A percentile compares a stretch with the other conserved stretches of the same genome.
Evolutionary conservation across 169 alveolate genomes (phyloP).

Genomic region (Cryptosporidium tyzzeri): DNA sequence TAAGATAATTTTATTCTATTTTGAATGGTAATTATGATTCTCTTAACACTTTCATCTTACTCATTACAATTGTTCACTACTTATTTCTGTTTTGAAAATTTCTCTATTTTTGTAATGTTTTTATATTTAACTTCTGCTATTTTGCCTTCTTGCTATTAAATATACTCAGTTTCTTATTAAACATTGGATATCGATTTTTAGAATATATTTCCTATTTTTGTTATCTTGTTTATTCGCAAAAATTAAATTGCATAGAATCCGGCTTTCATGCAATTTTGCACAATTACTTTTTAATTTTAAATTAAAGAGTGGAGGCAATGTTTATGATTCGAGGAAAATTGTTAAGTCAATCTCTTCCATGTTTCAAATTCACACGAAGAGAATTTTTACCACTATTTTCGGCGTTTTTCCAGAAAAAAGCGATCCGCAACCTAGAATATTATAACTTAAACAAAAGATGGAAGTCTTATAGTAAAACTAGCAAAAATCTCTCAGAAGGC

Average conservation of each 20-base stretch:
- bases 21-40: no score
- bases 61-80: neutral
- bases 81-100: no score
- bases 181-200: neutral
- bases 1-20: no score
- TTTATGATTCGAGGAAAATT: neutral
- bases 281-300: neutral
- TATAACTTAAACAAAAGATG: conserved; percentile 4
- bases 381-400: neutral
- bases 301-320: neutral
- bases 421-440: neutral
- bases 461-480: neutral
- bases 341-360: neutral
- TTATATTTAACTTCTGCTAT: neutral
- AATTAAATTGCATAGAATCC: no score
- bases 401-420: neutral
- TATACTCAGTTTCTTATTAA: no score
- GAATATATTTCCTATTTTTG: no score
- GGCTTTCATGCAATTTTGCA: no score
- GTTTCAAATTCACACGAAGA: neutral
- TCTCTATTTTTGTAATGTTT: neutral
- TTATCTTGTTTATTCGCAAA: no score
- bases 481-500: conserved; percentile 78
- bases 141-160: neutral
- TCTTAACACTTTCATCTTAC: neutral